Evolutionary conservation across 768 basidiomycete species (phyloP), one percentile per base, ranked within the genome.

Genomic region (Epithele typhae): DNA sequence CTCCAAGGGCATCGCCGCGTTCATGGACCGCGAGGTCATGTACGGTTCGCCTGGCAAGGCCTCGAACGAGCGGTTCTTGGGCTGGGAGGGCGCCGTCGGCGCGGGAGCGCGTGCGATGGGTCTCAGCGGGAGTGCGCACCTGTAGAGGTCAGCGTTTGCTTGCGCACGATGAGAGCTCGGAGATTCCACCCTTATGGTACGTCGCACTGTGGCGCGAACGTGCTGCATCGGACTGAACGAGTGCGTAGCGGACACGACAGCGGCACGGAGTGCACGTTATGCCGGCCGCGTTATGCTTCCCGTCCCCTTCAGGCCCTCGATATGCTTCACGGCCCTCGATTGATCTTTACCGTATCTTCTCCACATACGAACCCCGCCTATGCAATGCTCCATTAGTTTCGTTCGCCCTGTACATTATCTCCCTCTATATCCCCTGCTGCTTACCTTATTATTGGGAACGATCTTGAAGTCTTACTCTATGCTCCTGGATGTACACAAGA

Each of bases 31-130:
- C 34, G 55, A 68, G 17, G 64, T 70, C 35, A 62, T 52, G 36
- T 61, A 65, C 45, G 58, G 60, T 35, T 60, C 58, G 33, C 56
- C 63, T 12, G 53, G 48, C 15, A 55, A 74, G 44, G 53, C 68
- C 24, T 61, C 59, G 12, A 66, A 68, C 11, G 87, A 89, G 62
- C 68, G 84, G 39, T 92, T 92, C 64, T 63, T 77, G 10, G 87
- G 82, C 18, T 92, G 89, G 89, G 83, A 86, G 53, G 89, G 89
- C 7, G 76, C 76, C 12, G 66, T 69, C 17, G 89, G 90, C 25
- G 83, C 87, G 37, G 89, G 89, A n/a, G 90, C 90, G 27, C 75
- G 89, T 17, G 84, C 87, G 25, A 71, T 92, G 67, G 88, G 88
- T 6, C 71, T 90, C 46, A 66, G 64, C 25, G 64, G 59, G 8